These are phyloP conservation scores for Hypericum androsaemum DNA, from an alignment of 345 rosid species.

Conservation along the genomic window DNA sequence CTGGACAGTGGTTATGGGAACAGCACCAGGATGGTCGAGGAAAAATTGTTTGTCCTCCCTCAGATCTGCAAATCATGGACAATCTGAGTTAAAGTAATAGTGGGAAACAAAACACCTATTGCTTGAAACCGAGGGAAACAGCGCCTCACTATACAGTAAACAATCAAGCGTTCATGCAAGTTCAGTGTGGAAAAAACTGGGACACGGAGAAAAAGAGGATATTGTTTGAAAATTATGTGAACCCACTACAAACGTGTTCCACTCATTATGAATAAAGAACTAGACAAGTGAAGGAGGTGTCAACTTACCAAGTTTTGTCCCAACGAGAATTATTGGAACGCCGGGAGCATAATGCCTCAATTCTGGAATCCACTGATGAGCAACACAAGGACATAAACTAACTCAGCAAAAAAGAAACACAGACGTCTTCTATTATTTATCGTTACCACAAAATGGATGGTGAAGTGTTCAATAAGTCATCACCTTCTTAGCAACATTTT, in stretches of 20 bases:
- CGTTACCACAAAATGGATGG: neutral
- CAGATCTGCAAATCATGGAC: slow-evolving; percentile 42
- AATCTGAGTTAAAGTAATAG: too few relatives aligned
- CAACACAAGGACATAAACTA: slow-evolving; percentile 6
- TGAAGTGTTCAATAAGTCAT: neutral
- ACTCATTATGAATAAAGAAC: neutral
- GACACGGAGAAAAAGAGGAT: neutral
- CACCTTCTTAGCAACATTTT: slow-evolving; percentile 93
- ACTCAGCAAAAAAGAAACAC: slow-evolving; percentile 7
- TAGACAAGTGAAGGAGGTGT: neutral
- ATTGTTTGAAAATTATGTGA: neutral
- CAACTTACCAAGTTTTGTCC: slow-evolving; percentile 81
- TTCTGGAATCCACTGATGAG: slow-evolving; percentile 93
- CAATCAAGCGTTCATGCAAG: too few relatives aligned
- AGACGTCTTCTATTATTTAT: too few relatives aligned
- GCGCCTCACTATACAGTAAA: too few relatives aligned
- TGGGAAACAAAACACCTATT: too few relatives aligned
- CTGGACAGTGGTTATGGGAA: slow-evolving; percentile 69
- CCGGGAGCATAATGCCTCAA: slow-evolving; percentile 92
- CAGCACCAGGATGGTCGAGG: slow-evolving; percentile 86
- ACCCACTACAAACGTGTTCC: neutral
- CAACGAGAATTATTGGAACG: slow-evolving; percentile 81
- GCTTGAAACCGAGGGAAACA: too few relatives aligned
- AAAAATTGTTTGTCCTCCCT: slow-evolving; percentile 89
- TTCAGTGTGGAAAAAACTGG: neutral